phyloP scores from a whole-genome alignment of 225 moss, liverwort and hornwort species.

The Straminergon stramineum region DNA sequence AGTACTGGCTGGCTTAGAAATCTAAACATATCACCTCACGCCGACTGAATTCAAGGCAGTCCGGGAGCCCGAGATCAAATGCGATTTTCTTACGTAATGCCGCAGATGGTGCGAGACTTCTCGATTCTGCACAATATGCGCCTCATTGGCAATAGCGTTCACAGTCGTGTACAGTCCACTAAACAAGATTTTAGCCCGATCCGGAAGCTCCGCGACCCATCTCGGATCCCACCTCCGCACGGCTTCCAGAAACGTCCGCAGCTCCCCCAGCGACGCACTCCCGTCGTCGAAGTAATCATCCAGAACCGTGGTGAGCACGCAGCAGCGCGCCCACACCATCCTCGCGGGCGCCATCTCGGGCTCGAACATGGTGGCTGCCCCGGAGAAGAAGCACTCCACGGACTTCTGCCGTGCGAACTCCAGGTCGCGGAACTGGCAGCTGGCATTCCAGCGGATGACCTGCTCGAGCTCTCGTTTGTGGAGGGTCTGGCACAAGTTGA shows the following conservation, averaged over 20 bases:
- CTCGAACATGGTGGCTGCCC: constrained; percentile 26
- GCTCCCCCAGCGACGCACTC: constrained; percentile 2
- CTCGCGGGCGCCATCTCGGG: constrained; percentile 41
- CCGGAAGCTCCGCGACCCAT: constrained; percentile 7
- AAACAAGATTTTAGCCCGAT: constrained; percentile 33
- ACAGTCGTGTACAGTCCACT: constrained; percentile 29
- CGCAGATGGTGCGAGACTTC: constrained; percentile 47
- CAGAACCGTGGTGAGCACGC: constrained; percentile 31
- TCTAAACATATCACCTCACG: not conserved
- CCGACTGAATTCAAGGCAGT: not conserved
- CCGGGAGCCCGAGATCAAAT: not conserved
- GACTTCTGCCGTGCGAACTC: constrained; percentile 33
- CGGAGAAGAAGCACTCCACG: constrained; percentile 40
- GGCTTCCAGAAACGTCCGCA: constrained; percentile 14
- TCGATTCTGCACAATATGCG: constrained; percentile 33
- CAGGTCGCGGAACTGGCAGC: constrained; percentile 30
- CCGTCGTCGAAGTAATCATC: constrained; percentile 58
- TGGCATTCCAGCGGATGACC: constrained; percentile 46
- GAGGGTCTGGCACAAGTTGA: constrained; percentile 43
- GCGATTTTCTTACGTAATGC: not conserved
- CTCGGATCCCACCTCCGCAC: constrained; percentile 15
- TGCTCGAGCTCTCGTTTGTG: constrained; percentile 45
- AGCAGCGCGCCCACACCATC: constrained; percentile 26
- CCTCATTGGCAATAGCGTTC: constrained; percentile 34
- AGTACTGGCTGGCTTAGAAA: not conserved